These are phyloP conservation scores for Solanum phureja DNA, from an alignment of 257 asterid genomes.

Conservation along the genomic window DNA sequence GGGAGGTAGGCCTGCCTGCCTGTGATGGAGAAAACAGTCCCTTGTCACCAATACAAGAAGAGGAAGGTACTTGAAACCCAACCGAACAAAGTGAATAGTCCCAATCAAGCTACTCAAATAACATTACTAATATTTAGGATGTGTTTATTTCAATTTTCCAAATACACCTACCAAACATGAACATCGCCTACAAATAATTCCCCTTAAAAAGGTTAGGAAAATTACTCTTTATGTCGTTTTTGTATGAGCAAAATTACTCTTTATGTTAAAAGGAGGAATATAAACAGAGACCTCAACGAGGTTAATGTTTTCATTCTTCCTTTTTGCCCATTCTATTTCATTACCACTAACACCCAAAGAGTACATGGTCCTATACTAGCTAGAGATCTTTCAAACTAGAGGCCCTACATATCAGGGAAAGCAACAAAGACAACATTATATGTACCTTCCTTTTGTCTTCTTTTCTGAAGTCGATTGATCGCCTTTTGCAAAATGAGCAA, in stretches of 20 bases:
- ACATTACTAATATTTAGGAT: neutral
- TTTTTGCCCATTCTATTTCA: neutral
- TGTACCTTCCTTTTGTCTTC: conserved; percentile 78
- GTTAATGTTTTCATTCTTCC: neutral
- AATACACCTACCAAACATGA: neutral
- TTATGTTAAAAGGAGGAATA: neutral
- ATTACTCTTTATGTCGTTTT: neutral
- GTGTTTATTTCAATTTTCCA: neutral
- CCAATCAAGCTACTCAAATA: neutral
- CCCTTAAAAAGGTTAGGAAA: neutral
- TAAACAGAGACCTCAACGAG: neutral
- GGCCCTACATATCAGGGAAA: neutral
- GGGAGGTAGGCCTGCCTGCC: neutral
- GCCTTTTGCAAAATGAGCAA: conserved; percentile 97
- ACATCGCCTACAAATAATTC: neutral
- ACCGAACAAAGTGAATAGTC: neutral
- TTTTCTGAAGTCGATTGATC: conserved; percentile 57
- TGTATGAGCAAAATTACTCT: neutral
- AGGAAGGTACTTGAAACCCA: neutral
- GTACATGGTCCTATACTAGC: neutral
- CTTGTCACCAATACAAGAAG: neutral
- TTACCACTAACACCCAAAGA: neutral
- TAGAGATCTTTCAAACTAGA: neutral
- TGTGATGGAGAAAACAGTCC: neutral
- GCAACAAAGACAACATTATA: neutral